These are phyloP conservation scores for Fusarium sacchari DNA, from an alignment of 2,329 filamentous ascomycete species.

Conservation along the genomic window DNA sequence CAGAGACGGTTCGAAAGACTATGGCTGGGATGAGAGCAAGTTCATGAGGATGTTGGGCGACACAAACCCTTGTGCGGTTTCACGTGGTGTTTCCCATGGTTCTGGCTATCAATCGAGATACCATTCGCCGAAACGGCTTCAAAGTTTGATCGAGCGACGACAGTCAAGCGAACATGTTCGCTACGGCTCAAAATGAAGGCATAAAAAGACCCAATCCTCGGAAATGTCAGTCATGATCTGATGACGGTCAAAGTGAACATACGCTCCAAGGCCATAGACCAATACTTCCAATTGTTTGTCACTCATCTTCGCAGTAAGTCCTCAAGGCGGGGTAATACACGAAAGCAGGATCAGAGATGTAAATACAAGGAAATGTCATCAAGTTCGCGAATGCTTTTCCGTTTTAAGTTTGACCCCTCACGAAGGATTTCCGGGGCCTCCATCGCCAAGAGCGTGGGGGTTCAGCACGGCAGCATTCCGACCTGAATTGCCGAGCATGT, in stretches of 20 bases:
- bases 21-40: fast-evolving
- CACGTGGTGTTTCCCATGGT: constrained; percentile 65
- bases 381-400: not conserved
- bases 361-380: not conserved
- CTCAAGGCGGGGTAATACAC: not conserved
- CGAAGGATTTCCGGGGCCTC: not conserved
- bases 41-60: fast-evolving
- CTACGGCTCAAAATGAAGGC: constrained; percentile 61
- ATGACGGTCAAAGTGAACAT: constrained; percentile 29
- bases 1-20: constrained; percentile 29
- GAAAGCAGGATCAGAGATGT: not conserved
- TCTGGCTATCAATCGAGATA: constrained; percentile 63
- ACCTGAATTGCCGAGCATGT: not conserved
- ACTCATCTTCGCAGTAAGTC: constrained; percentile 47
- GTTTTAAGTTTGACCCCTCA: constrained; percentile 2
- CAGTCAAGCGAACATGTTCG: constrained; percentile 61
- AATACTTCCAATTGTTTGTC: constrained; percentile 48
- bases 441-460: constrained; percentile 6
- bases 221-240: not conserved
- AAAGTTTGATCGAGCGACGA: constrained; percentile 71
- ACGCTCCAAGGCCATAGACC: constrained; percentile 65
- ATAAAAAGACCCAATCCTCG: constrained; percentile 67
- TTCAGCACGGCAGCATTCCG: not conserved
- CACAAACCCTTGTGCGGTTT: constrained; percentile 53
- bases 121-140: constrained; percentile 62